Conservation (phyloP, 2,329 filamentous ascomycete species). For the Aspergillus novoparasiticus region DNA sequence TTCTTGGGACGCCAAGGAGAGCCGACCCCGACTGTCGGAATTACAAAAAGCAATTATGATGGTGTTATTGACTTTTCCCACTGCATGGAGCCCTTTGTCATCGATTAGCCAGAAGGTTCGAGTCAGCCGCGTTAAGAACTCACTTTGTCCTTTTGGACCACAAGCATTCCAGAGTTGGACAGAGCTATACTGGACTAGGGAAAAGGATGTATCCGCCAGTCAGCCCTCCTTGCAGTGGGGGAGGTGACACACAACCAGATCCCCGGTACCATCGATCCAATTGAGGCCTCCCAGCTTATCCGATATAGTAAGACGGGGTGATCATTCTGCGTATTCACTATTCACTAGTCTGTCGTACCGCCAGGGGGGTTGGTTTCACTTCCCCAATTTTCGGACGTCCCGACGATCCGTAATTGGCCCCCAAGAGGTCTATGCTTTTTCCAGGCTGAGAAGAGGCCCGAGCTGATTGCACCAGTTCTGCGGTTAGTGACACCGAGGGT, state of each 20-base stretch:
- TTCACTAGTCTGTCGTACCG: background rate
- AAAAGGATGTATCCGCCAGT: background rate
- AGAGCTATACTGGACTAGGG: background rate
- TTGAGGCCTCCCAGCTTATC: slow-evolving; percentile 4
- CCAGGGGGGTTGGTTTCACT: background rate
- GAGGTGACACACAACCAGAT: slow-evolving; percentile 19
- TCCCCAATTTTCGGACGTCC: background rate
- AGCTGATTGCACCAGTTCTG: background rate
- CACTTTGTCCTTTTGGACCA: background rate
- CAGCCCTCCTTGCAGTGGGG: slow-evolving; percentile 10
- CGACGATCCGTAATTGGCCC: background rate
- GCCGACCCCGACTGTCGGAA: slow-evolving; percentile 1
- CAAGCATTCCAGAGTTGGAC: background rate
- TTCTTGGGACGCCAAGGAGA: slow-evolving; percentile 8
- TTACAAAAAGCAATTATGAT: slow-evolving; percentile 10
- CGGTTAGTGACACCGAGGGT: background rate
- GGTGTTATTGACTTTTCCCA: background rate
- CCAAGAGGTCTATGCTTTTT: background rate
- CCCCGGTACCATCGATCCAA: slow-evolving; percentile 18
- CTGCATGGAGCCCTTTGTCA: background rate
- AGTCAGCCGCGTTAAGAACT: background rate
- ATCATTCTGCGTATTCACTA: background rate
- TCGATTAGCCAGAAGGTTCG: background rate
- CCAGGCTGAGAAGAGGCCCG: background rate
- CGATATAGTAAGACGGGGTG: background rate